A percentile compares a stretch with the other conserved stretches of the same genome.
These are phyloP conservation scores for Raphanus hybrid DNA, from an alignment of 441 rosid genomes.

Conservation along the genomic window DNA sequence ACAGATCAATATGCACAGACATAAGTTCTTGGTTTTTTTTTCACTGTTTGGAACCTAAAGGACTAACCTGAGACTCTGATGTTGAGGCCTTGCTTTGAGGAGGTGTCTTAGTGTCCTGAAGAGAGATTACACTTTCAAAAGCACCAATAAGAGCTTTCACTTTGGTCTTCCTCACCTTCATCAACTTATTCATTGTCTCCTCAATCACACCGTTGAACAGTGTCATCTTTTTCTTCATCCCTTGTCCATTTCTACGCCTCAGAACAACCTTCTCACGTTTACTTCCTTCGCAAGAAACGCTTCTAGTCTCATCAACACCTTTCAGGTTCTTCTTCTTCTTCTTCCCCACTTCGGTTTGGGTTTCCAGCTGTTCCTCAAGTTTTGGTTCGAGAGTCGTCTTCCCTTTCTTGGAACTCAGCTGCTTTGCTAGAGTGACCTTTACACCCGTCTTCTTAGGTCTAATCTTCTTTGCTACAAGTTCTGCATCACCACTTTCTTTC, in stretches of 20 bases:
- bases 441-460: slow-evolving; percentile 42
- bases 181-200: slow-evolving; percentile 55
- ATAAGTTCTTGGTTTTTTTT: background rate
- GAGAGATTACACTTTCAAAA: slow-evolving; percentile 62
- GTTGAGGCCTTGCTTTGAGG: slow-evolving; percentile 26
- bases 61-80: slow-evolving; percentile 42
- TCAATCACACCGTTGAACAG: slow-evolving; percentile 60
- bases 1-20: slow-evolving; percentile 28
- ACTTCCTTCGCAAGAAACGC: slow-evolving; percentile 10
- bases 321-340: slow-evolving; percentile 20
- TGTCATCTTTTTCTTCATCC: slow-evolving; percentile 40
- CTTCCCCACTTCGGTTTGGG: slow-evolving; percentile 24
- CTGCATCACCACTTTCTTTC: slow-evolving; percentile 29
- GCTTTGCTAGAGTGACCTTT: slow-evolving; percentile 19
- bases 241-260: slow-evolving; percentile 42
- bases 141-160: slow-evolving; percentile 71
- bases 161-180: slow-evolving; percentile 50
- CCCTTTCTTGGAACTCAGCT: slow-evolving; percentile 31
- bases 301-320: slow-evolving; percentile 12
- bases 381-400: slow-evolving; percentile 47
- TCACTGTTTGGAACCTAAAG: slow-evolving; percentile 30
- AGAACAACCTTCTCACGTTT: slow-evolving; percentile 39
- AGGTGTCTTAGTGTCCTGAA: slow-evolving; percentile 48
- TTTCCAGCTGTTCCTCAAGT: slow-evolving; percentile 33
- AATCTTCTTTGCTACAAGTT: slow-evolving; percentile 24